These are phyloP conservation scores for Xylaria intraflava DNA, from an alignment of 495 filamentous ascomycete species.

Conservation along the genomic window DNA sequence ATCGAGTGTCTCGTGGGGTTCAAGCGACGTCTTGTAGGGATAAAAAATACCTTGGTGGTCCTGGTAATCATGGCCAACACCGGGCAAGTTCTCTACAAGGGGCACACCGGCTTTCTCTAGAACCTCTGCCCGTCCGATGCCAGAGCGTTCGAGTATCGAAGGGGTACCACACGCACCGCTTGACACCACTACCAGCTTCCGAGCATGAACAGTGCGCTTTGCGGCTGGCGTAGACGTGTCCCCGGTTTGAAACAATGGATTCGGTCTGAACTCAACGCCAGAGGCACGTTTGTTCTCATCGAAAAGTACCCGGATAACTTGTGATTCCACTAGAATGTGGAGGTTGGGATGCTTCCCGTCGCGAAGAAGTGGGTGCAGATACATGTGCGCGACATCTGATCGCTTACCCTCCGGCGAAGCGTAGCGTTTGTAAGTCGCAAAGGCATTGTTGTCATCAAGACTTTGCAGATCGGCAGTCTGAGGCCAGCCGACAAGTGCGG, in stretches of 20 bases:
- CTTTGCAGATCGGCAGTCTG: slow-evolving; percentile 40
- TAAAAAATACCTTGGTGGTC: slow-evolving; percentile 40
- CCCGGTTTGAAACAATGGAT: slow-evolving; percentile 20
- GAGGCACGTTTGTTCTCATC: slow-evolving; percentile 39
- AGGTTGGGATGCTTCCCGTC: slow-evolving; percentile 44
- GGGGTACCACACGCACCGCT: slow-evolving; percentile 53
- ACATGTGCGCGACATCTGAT: slow-evolving; percentile 39
- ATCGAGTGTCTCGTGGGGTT: slow-evolving; percentile 33
- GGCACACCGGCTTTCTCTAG: slow-evolving; percentile 30
- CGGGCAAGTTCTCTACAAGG: slow-evolving; percentile 35
- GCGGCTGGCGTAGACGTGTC: slow-evolving; percentile 6
- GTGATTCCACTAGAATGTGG: slow-evolving; percentile 45
- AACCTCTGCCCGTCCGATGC: slow-evolving; percentile 42
- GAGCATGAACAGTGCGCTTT: slow-evolving; percentile 36
- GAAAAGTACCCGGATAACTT: slow-evolving; percentile 47
- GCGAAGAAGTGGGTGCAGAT: slow-evolving; percentile 40
- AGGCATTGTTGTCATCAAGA: slow-evolving; percentile 33
- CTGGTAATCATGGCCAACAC: slow-evolving; percentile 45
- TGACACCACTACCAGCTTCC: slow-evolving; percentile 49
- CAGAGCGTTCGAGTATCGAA: slow-evolving; percentile 55
- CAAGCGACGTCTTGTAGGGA: slow-evolving; percentile 25
- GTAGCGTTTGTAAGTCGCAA: slow-evolving; percentile 27
- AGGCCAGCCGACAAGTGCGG: slow-evolving; percentile 35
- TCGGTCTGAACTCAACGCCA: slow-evolving; percentile 39
- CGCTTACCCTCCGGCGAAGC: slow-evolving; percentile 38